phyloP scores from a whole-genome alignment of 2,329 filamentous ascomycete genomes.

The Colletotrichum spinosum region DNA sequence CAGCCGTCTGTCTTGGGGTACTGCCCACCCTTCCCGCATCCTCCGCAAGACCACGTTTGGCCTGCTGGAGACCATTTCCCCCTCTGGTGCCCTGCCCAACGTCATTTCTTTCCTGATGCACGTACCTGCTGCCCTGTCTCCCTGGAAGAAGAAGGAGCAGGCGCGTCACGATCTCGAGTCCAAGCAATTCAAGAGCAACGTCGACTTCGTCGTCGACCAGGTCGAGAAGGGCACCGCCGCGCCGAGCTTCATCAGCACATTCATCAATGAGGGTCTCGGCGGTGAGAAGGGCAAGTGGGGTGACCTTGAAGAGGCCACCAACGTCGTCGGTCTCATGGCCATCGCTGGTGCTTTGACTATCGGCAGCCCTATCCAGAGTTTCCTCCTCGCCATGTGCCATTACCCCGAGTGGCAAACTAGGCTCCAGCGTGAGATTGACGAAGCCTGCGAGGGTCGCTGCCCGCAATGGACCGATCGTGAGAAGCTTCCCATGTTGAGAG shows the following conservation, averaged over 20 bases:
- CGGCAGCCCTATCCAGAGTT: slow-evolving; percentile 55
- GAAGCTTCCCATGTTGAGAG: slow-evolving; percentile 52
- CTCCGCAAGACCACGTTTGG: slow-evolving; percentile 59
- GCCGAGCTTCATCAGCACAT: slow-evolving; percentile 57
- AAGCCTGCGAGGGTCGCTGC: slow-evolving; percentile 52
- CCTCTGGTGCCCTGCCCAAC: slow-evolving; percentile 57
- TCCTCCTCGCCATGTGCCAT: slow-evolving; percentile 44
- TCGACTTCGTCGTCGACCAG: slow-evolving; percentile 50
- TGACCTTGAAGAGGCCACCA: slow-evolving; percentile 52
- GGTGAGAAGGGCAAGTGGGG: slow-evolving; percentile 44
- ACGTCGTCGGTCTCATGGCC: slow-evolving; percentile 61
- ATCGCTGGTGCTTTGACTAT: slow-evolving; percentile 56
- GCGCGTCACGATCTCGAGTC: slow-evolving; percentile 54
- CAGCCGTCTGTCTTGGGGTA: slow-evolving; percentile 59
- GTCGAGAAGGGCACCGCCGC: slow-evolving; percentile 46
- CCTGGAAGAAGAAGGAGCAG: slow-evolving; percentile 58
- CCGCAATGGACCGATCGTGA: slow-evolving; percentile 55
- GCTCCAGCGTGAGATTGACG: slow-evolving; percentile 54
- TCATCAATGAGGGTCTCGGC: slow-evolving; percentile 48
- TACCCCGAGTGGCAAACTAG: slow-evolving; percentile 49
- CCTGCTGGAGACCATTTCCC: slow-evolving; percentile 58
- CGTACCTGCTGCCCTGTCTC: slow-evolving; percentile 52
- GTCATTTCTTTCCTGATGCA: slow-evolving; percentile 52
- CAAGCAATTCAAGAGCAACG: slow-evolving; percentile 50
- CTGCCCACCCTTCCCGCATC: slow-evolving; percentile 51